Evolutionary conservation across 2,329 filamentous ascomycete species (phyloP), one percentile per base, ranked within the genome.

Genomic region (Moelleriella libera): DNA sequence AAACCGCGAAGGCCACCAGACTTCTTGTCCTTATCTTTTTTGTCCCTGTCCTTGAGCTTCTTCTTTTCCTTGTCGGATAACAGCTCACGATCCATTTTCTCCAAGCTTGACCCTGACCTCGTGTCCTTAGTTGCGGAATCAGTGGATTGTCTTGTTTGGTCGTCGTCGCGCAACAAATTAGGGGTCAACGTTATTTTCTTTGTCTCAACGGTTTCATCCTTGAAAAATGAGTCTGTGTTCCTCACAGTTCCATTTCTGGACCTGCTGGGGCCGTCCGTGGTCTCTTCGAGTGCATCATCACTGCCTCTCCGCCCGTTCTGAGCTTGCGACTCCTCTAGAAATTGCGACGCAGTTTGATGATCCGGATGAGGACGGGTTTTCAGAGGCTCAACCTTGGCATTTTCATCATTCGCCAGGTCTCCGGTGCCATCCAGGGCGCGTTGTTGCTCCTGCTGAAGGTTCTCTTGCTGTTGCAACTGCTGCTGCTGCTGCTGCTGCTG

Each of bases 161-260:
- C 74, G 55, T 96, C 89, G 54, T 97, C 90, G 41, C 90, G 82
- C 41, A 97, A 70, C 47, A 98, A 68, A 55, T 94, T 94, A 1
- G 92, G 92, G 4, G 92, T 98, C 43, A 98, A 76, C 0, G 89
- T 94, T 55, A 98, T 97, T 69, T 97, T 97, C 65, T 94, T 88
- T 3, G 92, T 96, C 64, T 97, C 92, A 39, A 88, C 84, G 32
- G 80, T 88, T 59, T 98, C 90, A 59, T 97, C 92, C 64, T 88
- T 94, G 72, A 96, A 96, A 71, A 97, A 96, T 1, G 90, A 95
- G 65, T 97, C 90, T 5, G 88, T 90, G 60, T 94, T 94, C 53
- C 90, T 79, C 43, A 95, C 76, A 28, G 85, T 90, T 41, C 88
- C 88, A 56, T 94, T 94, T 53, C 83, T 80, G 37, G 87, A 88